Evolutionary conservation across 192 early-diverging fungal genomes (phyloP), one percentile per base, ranked within the genome.

Genomic region (Piromyces sp.): DNA sequence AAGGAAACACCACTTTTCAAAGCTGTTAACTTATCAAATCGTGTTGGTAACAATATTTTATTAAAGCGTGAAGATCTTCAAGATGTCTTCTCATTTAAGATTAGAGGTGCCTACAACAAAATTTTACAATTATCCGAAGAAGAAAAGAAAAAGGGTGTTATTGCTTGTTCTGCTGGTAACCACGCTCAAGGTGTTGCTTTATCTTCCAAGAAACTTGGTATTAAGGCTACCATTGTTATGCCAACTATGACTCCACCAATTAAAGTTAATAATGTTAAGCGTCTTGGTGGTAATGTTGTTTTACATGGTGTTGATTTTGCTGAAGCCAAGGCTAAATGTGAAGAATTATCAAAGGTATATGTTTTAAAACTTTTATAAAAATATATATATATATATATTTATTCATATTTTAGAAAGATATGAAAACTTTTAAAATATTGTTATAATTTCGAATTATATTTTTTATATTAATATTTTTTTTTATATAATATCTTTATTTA

Each of bases 221-320:
- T 99, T 82, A 91, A 90, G 80, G 95, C 98, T 0, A 96, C 92
- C 29, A 99, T 99, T 80, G 96, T 99, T n/a, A 99, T 99, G 98
- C 98, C 98, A 14, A 78, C 92, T 80, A 6, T 92, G 89, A 2
- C 80, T 89, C 88, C 83, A 92, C 82, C 80, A 31, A 90, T 98
- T 88, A 95, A 99, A 86, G 95, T 94, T 87, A 86, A 90, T 80
- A 98, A 97, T 81, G 98, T 99, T 11, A 83, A 94, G 83, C 88
- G 96, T 29, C 85, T 99, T 30, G 98, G 98, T 15, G 96, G 94
- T 0, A 85, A 94, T 51, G 97, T 98, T 0, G 92, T 98, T 29
- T 87, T 99, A 80, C 89, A 90, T 80, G 97, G 98, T 58, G 88
- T 92, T 81, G 96, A 98, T 82, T 98, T 99, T 87, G 96, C 98